Conservation (phyloP, 768 basidiomycete species). For the Kwoniella europaea region DNA sequence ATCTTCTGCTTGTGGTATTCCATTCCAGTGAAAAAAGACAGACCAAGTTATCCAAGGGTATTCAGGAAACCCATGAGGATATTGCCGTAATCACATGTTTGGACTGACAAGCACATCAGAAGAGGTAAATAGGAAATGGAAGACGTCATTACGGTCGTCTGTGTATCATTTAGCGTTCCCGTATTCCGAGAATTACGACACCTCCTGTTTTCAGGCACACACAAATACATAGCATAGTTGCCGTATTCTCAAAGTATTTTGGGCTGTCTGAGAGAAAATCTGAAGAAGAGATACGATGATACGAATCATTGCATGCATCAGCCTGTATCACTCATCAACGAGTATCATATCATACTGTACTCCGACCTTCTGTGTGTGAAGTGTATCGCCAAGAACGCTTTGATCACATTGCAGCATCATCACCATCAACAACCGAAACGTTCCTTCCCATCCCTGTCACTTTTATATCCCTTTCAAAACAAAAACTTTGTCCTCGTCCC, state of each 20-base stretch:
- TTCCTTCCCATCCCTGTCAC: too few species aligned
- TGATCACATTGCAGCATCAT: too few species aligned
- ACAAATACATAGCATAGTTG: not conserved
- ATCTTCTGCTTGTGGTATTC: not conserved
- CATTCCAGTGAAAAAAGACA: not conserved
- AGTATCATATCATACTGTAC: too few species aligned
- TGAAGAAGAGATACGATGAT: too few species aligned
- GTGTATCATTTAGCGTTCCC: not conserved
- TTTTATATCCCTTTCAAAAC: not conserved
- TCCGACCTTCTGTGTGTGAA: not conserved
- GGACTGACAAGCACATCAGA: not conserved
- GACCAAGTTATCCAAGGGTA: not conserved
- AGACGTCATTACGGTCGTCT: not conserved
- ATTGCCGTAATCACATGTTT: constrained; percentile 8
- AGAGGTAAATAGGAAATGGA: not conserved
- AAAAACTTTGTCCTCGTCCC: not conserved
- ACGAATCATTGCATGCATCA: too few species aligned
- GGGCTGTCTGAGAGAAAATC: too few species aligned
- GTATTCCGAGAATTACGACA: constrained; percentile 12
- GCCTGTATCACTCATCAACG: not conserved
- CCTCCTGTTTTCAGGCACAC: not conserved
- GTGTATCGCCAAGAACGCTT: too few species aligned
- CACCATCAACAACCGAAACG: too few species aligned
- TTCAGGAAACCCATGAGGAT: not conserved
- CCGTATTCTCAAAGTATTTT: too few species aligned